Evolutionary conservation across 768 basidiomycete genomes (phyloP).

Genomic region (Lepiota subincarnata): DNA sequence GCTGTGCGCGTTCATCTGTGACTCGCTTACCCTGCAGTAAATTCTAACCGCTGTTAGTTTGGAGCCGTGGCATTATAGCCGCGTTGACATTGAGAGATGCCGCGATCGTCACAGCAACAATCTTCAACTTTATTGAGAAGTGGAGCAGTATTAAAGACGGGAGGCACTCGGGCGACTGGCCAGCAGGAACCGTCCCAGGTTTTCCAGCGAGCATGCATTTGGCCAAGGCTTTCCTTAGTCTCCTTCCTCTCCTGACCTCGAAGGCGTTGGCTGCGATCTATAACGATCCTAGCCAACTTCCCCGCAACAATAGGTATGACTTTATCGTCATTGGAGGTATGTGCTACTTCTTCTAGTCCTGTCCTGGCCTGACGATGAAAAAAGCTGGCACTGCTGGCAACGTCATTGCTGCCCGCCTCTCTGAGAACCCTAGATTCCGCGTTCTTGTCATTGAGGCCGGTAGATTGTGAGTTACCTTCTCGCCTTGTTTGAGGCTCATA

Average conservation of each 20-base stretch:
- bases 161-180: background rate
- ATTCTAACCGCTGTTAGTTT: no score
- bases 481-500: background rate
- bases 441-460: conserved; percentile 27
- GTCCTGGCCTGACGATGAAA: background rate
- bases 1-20: no score
- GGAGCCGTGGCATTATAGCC: no score
- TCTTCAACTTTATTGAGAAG: background rate
- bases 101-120: no score
- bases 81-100: no score
- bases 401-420: conserved; percentile 22
- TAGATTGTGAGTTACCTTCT: conserved; percentile 14
- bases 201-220: background rate
- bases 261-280: conserved; percentile 11
- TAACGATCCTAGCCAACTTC: conserved; percentile 10
- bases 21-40: no score
- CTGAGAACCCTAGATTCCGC: conserved; percentile 17
- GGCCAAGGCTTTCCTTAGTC: background rate
- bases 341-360: background rate
- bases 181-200: background rate
- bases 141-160: background rate
- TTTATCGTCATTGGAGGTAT: conserved; percentile 12
- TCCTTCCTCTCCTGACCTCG: conserved; percentile 6
- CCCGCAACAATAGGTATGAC: conserved; percentile 5
- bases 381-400: conserved; percentile 22